Conservation (phyloP, 257 asterid species). For the Lantana camara region DNA sequence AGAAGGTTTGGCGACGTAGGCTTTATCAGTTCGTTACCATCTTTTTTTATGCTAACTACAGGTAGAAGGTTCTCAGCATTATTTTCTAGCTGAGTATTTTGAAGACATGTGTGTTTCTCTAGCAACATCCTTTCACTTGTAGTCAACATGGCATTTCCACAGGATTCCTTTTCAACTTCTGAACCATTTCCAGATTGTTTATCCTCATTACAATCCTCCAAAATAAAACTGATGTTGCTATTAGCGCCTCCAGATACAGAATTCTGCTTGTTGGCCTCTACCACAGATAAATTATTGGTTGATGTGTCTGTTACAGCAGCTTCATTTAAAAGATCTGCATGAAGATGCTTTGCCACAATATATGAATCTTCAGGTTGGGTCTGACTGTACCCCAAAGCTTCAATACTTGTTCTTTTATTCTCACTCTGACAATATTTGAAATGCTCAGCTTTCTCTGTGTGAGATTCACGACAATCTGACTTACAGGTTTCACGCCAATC, state of each 20-base stretch:
- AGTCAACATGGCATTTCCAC: slow-evolving; percentile 21
- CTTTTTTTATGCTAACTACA: slow-evolving; percentile 31
- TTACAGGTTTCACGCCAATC: slow-evolving; percentile 27
- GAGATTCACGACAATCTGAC: slow-evolving; percentile 38
- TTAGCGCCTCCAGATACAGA: slow-evolving; percentile 30
- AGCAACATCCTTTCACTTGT: slow-evolving; percentile 35
- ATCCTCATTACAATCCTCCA: slow-evolving; percentile 32
- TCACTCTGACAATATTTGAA: slow-evolving; percentile 30
- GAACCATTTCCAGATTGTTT: slow-evolving; percentile 24
- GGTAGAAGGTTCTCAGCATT: slow-evolving; percentile 27
- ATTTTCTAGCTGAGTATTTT: slow-evolving; percentile 33
- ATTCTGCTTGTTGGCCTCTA: slow-evolving; percentile 36
- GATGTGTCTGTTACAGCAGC: slow-evolving; percentile 28
- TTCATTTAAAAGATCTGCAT: slow-evolving; percentile 30
- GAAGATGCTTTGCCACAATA: slow-evolving; percentile 31
- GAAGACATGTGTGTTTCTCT: slow-evolving; percentile 31
- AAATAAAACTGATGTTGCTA: slow-evolving; percentile 23
- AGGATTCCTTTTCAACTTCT: slow-evolving; percentile 30
- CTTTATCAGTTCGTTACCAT: slow-evolving; percentile 27
- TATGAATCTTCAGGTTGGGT: slow-evolving; percentile 32
- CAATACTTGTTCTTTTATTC: slow-evolving; percentile 30
- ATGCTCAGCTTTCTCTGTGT: slow-evolving; percentile 32
- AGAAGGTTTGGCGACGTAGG: slow-evolving; percentile 26
- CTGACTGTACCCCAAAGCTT: no score
- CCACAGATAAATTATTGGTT: slow-evolving; percentile 23